These are phyloP conservation scores for Salvia hispanica DNA, from an alignment of 257 asterid species.

Conservation along the genomic window DNA sequence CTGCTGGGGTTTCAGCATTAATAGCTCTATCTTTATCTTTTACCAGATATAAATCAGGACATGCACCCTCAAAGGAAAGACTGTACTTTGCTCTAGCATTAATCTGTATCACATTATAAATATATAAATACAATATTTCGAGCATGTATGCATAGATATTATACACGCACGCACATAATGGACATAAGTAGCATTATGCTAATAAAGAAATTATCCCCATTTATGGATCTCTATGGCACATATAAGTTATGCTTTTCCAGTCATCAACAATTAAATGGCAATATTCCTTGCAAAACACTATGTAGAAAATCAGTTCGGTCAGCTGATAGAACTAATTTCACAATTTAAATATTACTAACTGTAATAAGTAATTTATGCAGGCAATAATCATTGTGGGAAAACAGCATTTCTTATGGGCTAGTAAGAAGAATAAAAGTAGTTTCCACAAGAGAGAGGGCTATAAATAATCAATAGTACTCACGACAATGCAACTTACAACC, in stretches of 20 bases:
- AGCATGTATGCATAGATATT: background rate
- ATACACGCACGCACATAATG: background rate
- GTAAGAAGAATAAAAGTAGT: constrained; percentile 24
- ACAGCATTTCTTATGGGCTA: constrained; percentile 28
- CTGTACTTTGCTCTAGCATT: constrained; percentile 92
- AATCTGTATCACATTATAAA: constrained; percentile 52
- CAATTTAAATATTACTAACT: constrained; percentile 8
- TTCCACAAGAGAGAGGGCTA: constrained; percentile 14
- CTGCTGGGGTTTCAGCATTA: constrained; percentile 40
- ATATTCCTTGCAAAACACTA: constrained; percentile 21
- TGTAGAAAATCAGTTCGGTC: constrained; percentile 26
- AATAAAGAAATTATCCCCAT: constrained; percentile 16
- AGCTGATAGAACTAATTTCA: constrained; percentile 22
- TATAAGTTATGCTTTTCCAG: constrained; percentile 17
- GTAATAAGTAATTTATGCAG: constrained; percentile 10
- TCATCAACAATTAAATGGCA: constrained; percentile 18
- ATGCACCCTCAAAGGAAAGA: constrained; percentile 81
- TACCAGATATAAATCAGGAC: constrained; percentile 75
- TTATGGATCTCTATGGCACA: constrained; percentile 12
- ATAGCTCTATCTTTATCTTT: constrained; percentile 45
- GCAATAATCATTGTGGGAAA: constrained; percentile 19
- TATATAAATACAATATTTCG: constrained; percentile 23
- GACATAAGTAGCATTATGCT: background rate
- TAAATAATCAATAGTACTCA: constrained; percentile 6
- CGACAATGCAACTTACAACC: constrained; percentile 4